These are phyloP conservation scores for Plasmodium vinckei DNA, from an alignment of 169 alveolate genomes.

Conservation along the genomic window DNA sequence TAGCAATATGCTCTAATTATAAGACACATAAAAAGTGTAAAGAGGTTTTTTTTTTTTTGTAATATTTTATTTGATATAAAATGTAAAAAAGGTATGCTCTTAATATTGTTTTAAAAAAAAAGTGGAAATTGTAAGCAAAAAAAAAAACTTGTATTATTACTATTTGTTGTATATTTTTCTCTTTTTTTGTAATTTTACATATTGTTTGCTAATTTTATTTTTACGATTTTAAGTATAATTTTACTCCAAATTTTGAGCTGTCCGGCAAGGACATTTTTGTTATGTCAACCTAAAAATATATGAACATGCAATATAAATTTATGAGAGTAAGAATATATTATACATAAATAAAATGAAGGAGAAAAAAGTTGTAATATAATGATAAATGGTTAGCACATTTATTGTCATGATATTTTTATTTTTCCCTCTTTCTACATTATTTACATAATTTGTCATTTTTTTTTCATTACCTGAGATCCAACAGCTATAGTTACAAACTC, in stretches of 20 bases:
- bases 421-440: too few relatives aligned
- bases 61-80: too few relatives aligned
- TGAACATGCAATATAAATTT: background rate
- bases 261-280: slow-evolving; percentile 64
- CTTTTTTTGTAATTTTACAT: background rate
- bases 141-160: background rate
- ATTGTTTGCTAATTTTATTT: background rate
- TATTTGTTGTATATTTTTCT: background rate
- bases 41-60: too few relatives aligned
- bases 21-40: too few relatives aligned
- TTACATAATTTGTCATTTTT: background rate
- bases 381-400: too few relatives aligned
- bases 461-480: slow-evolving; percentile 45
- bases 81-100: too few relatives aligned
- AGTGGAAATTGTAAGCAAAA: too few relatives aligned
- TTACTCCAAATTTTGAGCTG: slow-evolving; percentile 54
- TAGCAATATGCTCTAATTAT: too few relatives aligned
- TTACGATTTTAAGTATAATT: slow-evolving; percentile 42
- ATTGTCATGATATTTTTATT: too few relatives aligned
- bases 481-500: slow-evolving; percentile 38
- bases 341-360: background rate
- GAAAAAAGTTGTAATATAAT: too few relatives aligned
- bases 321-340: background rate
- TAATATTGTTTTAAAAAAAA: too few relatives aligned
- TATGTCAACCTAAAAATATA: slow-evolving; percentile 28